Percentiles rank a stretch among this genome's conserved stretches.
These are phyloP conservation scores for Torrubiellomyces zombiae DNA, from an alignment of 2,329 filamentous ascomycete species.

Conservation along the genomic window DNA sequence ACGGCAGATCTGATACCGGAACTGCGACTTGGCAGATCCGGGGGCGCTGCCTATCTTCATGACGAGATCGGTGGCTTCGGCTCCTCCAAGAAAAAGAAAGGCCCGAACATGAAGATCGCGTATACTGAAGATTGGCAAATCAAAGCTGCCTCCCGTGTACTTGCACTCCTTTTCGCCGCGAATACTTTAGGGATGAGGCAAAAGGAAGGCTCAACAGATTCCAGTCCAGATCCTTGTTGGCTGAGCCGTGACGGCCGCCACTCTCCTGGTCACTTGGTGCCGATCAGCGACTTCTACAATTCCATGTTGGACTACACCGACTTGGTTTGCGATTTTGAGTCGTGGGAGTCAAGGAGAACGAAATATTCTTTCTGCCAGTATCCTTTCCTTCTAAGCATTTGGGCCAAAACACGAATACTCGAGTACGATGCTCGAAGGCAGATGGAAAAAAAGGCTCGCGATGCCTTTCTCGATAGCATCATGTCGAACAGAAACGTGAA, in stretches of 20 bases:
- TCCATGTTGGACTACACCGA: constrained; percentile 76
- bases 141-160: constrained; percentile 60
- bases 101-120: constrained; percentile 36
- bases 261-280: constrained; percentile 47
- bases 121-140: constrained; percentile 86
- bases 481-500: constrained; percentile 57
- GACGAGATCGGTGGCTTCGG: constrained; percentile 49
- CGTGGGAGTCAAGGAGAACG: constrained; percentile 59
- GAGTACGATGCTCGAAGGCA: constrained; percentile 77
- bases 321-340: constrained; percentile 69
- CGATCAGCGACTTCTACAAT: constrained; percentile 77
- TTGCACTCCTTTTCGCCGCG: constrained; percentile 67
- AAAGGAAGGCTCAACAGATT: no score
- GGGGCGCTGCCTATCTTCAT: constrained; percentile 47
- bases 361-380: constrained; percentile 87
- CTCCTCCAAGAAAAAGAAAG: constrained; percentile 35
- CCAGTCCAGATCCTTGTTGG: no score
- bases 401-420: constrained; percentile 79
- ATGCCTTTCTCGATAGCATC: constrained; percentile 84
- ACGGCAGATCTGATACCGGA: constrained; percentile 56
- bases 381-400: constrained; percentile 80
- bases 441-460: constrained; percentile 75
- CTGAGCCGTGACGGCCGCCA: constrained; percentile 11
- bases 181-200: no score
- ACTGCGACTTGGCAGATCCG: constrained; percentile 47